Evolutionary conservation across 1,139 yeast species (phyloP), one percentile per base, ranked within the genome.

Genomic region (Pichia sp.): DNA sequence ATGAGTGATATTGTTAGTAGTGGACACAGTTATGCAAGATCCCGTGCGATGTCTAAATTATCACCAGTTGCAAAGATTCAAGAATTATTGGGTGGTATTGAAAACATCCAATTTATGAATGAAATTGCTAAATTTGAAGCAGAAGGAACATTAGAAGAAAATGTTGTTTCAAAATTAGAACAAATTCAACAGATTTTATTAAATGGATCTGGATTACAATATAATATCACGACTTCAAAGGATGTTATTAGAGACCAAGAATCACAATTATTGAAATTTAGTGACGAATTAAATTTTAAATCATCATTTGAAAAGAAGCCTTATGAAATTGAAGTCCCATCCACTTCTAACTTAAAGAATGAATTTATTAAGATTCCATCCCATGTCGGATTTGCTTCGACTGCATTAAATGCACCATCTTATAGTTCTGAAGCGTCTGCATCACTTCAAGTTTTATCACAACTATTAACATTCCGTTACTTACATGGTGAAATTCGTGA

Each of bases 401-500:
- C 78, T 31, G 81, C 88, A 0, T 63, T 78, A 29, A 57, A 66
- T 14, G 95, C 95, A 30, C 78, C 85, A 3, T 70, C 78, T 3
- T 88, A 86, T 57, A 63, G 70, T 4, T 73, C 79, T 41, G 65
- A 69, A 40, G 96, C 89, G 50, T 89, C 95, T 32, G 95, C 97
- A 0, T 70, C 88, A 1, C 70, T 91, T 37, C 95, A 87, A 60
- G 77, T 91, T 0, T 68, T 91, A 40, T 74, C 96, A 1, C 93
- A 84, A 54, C 62, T 91, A 42, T 64, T 89, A 51, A 80, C 95
- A 0, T 89, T 82, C 63, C 84, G 85, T 57, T 78, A 85, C 52
- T 68, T 93, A 37, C 98, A 91, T 60, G 77, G 87, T 11, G 95
- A 88, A 48, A 80, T 91, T 33, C 76, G 98, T 52, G 98, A 91